Base-by-base conservation (phyloP, 768 basidiomycete species). In the Suillus sp. region DNA sequence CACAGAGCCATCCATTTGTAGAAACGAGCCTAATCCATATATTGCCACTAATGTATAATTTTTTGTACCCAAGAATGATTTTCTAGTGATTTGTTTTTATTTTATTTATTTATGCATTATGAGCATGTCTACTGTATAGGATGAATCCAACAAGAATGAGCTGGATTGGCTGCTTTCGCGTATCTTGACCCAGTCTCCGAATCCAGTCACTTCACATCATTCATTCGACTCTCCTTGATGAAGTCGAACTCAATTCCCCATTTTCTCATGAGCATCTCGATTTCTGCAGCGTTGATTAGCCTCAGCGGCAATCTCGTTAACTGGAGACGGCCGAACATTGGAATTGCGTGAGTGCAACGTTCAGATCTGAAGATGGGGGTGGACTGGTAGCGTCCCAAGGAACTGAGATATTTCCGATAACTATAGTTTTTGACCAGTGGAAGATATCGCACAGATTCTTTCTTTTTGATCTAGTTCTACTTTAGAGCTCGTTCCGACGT, bases 401-500 rank as follows among this genome's bases (percentile, higher is more conserved):
- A 13, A 5, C 40, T 42, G 40, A 20, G 40, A 42, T 27, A 4
- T 20, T 50, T 35, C 22, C 13, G 14, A 34, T 42, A 35, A 38
- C 13, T 38, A n/a, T 16, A 32, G 22, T 11, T 35, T 34, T 43
- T n/a, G 30, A 56, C 5, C 69, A 97, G 95, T 96, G 58, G 97
- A 99, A 74, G 96, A 99, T 69, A 95, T 98, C 73, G 88, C 94
- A 71, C 89, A 92, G 51, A 96, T 99, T 25, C 84, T 99, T 32
- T 88, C 91, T 1, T 98, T 99, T 81, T 57, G 95, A 99, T 66
- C 91, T 90, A n/a, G 92, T 68, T 87, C 86, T 18, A 93, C 91
- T 0, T 78, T 86, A 48, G 96, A 99, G 98, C 99, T 92, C 93
- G n/a, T n/a, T n/a, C n/a, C 22, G 96, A 99, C 73, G 83, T 92